Base-by-base conservation (phyloP, 257 asterid genomes). In the Plectranthus barbatus region DNA sequence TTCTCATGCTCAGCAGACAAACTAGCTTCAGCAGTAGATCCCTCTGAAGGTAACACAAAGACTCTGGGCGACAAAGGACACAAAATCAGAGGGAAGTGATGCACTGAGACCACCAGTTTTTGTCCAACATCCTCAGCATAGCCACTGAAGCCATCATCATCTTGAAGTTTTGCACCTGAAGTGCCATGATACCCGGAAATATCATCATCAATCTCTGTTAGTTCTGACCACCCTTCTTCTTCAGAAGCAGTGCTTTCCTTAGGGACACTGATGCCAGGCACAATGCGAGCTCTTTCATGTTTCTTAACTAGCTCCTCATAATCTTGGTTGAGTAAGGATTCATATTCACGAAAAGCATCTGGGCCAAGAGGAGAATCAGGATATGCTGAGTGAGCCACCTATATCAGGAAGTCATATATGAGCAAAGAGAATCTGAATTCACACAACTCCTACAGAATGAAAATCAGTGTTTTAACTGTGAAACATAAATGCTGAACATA, bases 281-380 rank as follows among this genome's bases (percentile, higher is more conserved):
- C 78, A 51, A 26, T 24, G 62, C 62, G 66, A 37, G 69, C 77
- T 48, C 54, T 57, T 64, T 63, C 79, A 17, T 44, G 64, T 81
- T 80, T 90, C 84, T 74, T 85, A 36, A 74, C 64, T 67, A 87
- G 87, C 79, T 93, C 99, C 73, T 93, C 96, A 45, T 87, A 87
- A 74, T 93, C 99, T 83, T 85, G 97, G 55, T 80, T 79, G 50
- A 93, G 94, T 72, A 93, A 79, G 52, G 90, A 76, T 74, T 84
- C 95, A 71, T 93, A 93, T 62, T 93, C 99, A 60, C 20, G 85
- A 70, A 75, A 93, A 67, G 99, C 97, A 77, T 93, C 99, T 31
- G 97, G 96, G 59, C 99, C 97, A 70, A 93, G 82, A 72, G 99
- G 99, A 48, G 99, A 90, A 69, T 90, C 95, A 64, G 99, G 95